Evolutionary conservation across 208 protist genomes (phyloP), one percentile per base, ranked within the genome.

Genomic region (Spongospora subterranea): DNA sequence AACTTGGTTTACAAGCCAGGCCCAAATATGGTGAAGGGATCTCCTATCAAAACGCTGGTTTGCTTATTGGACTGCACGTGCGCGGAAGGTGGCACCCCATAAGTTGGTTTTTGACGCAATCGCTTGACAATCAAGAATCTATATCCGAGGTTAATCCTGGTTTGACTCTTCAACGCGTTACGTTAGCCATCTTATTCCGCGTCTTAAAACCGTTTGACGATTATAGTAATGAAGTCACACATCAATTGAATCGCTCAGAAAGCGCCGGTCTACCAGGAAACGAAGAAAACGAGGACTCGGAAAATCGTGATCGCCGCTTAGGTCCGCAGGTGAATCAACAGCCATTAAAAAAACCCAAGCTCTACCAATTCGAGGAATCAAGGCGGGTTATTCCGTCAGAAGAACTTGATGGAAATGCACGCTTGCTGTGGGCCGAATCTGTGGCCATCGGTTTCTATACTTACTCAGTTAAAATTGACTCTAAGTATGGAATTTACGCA

Each of bases 131-230:
- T 6, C 6, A 6, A 35, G 71, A 82, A 35, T 20, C 71, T 20
- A 35, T 82, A 6, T 40, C 71, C n/a, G 71, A 82, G n/a, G 71
- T 82, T 43, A 35, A 82, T 43, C 35, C 71, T 43, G 71, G 71
- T 43, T 43, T 82, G 71, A 82, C 71, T 20, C 17, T 82, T 20
- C 6, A 6, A 35, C 71, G 71, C 6, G 35, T 82, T n/a, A 43
- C 35, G n/a, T 43, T 82, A 13, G 71, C 71, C n/a, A n/a, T 82
- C n/a, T n/a, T 82, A n/a, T 82, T 82, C 71, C 6, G 71, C 6
- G n/a, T 82, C n/a, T 45, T 82, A n/a, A 82, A 82, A n/a, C 71
- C 71, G 71, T 82, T 40, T n/a, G 71, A 82, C 71, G 71, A 82
- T n/a, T 82, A 40, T n/a, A n/a, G 11, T 13, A 6, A 82, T 20